Percentiles rank a stretch among this genome's conserved stretches.
Evolutionary conservation across 768 basidiomycete species (phyloP).

Genomic region (Leucocoprinus birnbaumii): DNA sequence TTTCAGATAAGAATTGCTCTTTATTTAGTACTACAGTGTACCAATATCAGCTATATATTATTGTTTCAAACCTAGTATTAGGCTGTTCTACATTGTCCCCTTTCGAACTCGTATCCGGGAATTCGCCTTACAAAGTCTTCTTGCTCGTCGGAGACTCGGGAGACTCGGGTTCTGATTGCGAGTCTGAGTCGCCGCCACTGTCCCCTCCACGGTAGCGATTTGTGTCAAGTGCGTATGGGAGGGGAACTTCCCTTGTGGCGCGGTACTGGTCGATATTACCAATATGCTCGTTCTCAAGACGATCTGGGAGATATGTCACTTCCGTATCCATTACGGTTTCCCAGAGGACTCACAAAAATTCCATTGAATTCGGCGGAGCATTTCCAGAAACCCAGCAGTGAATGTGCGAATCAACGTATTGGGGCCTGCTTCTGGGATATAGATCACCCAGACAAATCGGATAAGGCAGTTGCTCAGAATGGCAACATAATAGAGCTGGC

Average conservation of each 20-base stretch:
- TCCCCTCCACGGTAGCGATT: too few species aligned
- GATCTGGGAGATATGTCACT: slow-evolving; percentile 18
- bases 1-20: too few species aligned
- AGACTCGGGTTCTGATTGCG: too few species aligned
- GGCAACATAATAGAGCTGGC: slow-evolving; percentile 74
- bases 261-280: slow-evolving; percentile 94
- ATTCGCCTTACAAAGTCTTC: too few species aligned
- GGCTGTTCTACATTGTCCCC: too few species aligned
- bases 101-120: too few species aligned
- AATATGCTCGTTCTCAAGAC: slow-evolving; percentile 78
- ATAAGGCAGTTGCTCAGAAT: slow-evolving; percentile 73
- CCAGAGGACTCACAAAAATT: slow-evolving; percentile 26
- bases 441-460: slow-evolving; percentile 82
- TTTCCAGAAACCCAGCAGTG: slow-evolving; percentile 68
- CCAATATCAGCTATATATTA: too few species aligned
- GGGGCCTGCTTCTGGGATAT: slow-evolving; percentile 54
- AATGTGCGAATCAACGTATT: slow-evolving; percentile 58
- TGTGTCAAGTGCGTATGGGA: slow-evolving; percentile 67
- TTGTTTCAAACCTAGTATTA: too few species aligned
- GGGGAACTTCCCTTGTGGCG: slow-evolving; percentile 77
- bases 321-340: not conserved
- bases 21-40: too few species aligned
- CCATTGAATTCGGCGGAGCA: slow-evolving; percentile 84
- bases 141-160: too few species aligned
- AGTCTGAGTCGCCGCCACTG: too few species aligned